phyloP scores from a whole-genome alignment of 1,284 basidiomycete species.

The Leucoagaricus sp. region DNA sequence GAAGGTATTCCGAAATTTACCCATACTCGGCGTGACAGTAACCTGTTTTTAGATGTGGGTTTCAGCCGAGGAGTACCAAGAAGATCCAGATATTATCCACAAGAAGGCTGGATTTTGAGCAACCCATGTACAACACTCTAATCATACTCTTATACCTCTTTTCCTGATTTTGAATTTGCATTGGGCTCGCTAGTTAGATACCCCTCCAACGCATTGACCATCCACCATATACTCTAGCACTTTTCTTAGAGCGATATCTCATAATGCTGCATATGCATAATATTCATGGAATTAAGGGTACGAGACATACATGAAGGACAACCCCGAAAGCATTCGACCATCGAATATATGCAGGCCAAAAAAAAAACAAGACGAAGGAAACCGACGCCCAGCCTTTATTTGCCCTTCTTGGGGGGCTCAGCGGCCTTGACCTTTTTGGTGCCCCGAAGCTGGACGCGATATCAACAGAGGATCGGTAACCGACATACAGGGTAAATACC shows the following conservation, averaged over 20 bases:
- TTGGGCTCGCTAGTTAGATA: constrained; percentile 6
- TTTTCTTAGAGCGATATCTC: background rate
- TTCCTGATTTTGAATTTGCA: constrained; percentile 2
- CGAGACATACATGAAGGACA: constrained; percentile 30
- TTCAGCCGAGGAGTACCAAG: constrained; percentile 98
- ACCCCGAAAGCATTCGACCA: constrained; percentile 4
- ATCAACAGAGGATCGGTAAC: constrained; percentile 17
- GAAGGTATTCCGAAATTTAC: constrained; percentile 60
- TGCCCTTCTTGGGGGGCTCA: constrained; percentile 86
- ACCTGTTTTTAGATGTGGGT: constrained; percentile 85
- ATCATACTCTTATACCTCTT: constrained; percentile 19
- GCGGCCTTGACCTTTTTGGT: constrained; percentile 93
- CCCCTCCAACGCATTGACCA: background rate
- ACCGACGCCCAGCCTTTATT: constrained; percentile 50
- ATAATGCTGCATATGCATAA: constrained; percentile 32
- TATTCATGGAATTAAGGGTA: constrained; percentile 31
- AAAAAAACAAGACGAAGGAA: constrained; percentile 29
- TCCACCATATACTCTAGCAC: constrained; percentile 12
- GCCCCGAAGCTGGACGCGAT: constrained; percentile 69
- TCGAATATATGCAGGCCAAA: constrained; percentile 36
- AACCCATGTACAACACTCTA: constrained; percentile 17
- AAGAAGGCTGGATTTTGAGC: constrained; percentile 80
- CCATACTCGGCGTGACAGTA: constrained; percentile 4
- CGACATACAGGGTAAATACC: constrained; percentile 43
- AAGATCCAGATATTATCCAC: constrained; percentile 98